Evolutionary conservation across 345 rosid genomes (phyloP).

Genomic region (Atalantia buxifolia): DNA sequence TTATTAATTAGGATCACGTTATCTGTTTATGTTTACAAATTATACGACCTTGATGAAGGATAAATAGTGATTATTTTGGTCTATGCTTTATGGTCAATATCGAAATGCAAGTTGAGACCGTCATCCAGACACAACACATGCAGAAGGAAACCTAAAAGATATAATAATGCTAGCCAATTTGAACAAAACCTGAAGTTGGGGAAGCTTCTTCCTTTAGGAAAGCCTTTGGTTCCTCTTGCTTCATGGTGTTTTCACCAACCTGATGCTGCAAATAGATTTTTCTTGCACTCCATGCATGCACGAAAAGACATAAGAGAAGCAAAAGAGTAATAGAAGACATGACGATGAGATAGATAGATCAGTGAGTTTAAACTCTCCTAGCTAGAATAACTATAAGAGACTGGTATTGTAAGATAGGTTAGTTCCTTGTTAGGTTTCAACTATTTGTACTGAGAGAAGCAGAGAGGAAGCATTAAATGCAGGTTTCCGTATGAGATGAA

Average conservation of each 20-base stretch:
- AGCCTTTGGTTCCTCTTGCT: conserved; percentile 1
- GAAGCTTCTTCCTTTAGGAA: conserved; percentile 10
- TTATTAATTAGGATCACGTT: too few species aligned
- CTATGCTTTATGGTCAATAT: not conserved
- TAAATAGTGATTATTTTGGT: not conserved
- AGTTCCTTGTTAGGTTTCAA: conserved; percentile 17
- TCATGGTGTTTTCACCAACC: conserved; percentile 20
- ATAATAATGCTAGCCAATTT: not conserved
- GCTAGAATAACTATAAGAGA: not conserved
- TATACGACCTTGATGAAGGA: too few species aligned
- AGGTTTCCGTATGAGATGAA: conserved; percentile 33
- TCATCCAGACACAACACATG: not conserved
- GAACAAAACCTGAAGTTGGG: conserved; percentile 27
- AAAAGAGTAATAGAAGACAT: conserved; percentile 21
- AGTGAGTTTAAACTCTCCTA: not conserved
- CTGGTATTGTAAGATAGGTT: not conserved
- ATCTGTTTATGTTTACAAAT: not conserved
- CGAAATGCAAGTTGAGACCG: not conserved
- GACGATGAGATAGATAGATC: conserved; percentile 10
- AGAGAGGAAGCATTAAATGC: conserved; percentile 46
- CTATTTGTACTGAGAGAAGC: conserved; percentile 37
- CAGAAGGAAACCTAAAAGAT: too few species aligned
- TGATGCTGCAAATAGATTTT: not conserved
- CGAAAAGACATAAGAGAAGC: conserved; percentile 27
- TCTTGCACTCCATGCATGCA: conserved; percentile 45